These are phyloP conservation scores for Marasmius fiardii DNA, from an alignment of 1,284 basidiomycete genomes.

Conservation along the genomic window DNA sequence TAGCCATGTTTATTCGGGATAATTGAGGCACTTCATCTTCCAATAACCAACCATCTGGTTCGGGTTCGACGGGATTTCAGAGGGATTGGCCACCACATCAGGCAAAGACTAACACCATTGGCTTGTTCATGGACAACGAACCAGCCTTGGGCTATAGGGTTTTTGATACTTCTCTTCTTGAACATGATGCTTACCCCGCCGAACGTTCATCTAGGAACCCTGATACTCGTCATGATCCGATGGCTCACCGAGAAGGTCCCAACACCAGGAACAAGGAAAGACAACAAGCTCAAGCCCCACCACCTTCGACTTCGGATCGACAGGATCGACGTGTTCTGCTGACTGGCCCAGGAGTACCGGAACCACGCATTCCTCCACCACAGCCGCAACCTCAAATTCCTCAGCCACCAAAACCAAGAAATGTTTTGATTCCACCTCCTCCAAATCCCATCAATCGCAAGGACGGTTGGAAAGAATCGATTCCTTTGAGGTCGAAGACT, in stretches of 20 bases:
- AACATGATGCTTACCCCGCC: background rate
- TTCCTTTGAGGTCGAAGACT: background rate
- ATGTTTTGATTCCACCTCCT: background rate
- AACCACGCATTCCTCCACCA: background rate
- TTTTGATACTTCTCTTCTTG: too few species aligned
- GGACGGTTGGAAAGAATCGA: slow-evolving; percentile 6
- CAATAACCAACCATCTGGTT: too few species aligned
- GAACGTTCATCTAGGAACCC: background rate
- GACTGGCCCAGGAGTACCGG: too few species aligned
- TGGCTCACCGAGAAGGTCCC: background rate
- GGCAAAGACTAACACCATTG: background rate
- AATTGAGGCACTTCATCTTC: background rate
- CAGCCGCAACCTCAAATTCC: too few species aligned
- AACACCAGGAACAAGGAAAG: background rate
- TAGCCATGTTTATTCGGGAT: background rate
- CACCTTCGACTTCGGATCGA: too few species aligned
- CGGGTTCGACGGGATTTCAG: background rate
- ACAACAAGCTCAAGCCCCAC: background rate
- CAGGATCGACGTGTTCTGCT: too few species aligned
- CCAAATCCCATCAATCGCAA: slow-evolving; percentile 6
- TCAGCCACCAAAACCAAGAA: background rate
- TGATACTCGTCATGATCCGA: background rate
- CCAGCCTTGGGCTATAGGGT: background rate
- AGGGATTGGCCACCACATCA: too few species aligned
- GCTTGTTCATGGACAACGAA: background rate